Conservation (phyloP, 2,329 filamentous ascomycete species). For the Sporothrix brasiliensis region DNA sequence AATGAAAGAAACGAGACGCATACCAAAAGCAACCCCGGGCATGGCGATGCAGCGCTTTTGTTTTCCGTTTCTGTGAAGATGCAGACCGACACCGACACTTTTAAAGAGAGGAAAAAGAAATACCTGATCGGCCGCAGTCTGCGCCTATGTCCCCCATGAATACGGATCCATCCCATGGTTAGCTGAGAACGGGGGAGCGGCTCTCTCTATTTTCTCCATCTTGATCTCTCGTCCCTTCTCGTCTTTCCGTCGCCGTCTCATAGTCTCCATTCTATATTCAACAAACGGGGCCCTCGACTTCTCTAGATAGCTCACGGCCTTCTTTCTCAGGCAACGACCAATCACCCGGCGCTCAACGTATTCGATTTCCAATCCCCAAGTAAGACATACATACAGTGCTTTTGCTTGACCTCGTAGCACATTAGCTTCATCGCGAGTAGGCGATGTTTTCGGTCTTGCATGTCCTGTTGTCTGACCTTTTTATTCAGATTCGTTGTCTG, state of each 20-base stretch:
- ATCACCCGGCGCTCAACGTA: neutral
- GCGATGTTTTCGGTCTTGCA: neutral
- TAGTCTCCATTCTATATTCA: neutral
- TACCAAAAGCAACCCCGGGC: neutral
- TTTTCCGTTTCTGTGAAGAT: neutral
- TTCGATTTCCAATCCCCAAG: neutral
- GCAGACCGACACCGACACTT: constrained; percentile 9
- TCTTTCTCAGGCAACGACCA: neutral
- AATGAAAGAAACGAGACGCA: neutral
- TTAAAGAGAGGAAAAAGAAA: neutral
- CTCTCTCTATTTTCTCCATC: neutral
- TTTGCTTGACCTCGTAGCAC: too few relatives aligned
- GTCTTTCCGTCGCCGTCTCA: neutral
- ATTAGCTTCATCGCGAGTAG: neutral
- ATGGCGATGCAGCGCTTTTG: neutral
- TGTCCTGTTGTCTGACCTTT: neutral
- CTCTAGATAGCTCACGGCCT: neutral
- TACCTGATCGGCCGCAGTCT: too few relatives aligned
- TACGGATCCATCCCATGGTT: neutral
- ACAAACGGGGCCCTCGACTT: neutral
- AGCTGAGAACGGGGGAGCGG: neutral
- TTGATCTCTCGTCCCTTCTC: neutral
- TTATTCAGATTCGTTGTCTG: constrained; percentile 15
- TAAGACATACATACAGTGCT: neutral
- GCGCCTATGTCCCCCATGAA: neutral